Percentiles rank a stretch among this genome's conserved stretches.
Evolutionary conservation across 2,329 filamentous ascomycete species (phyloP).

Genomic region (Apiospora aurea): DNA sequence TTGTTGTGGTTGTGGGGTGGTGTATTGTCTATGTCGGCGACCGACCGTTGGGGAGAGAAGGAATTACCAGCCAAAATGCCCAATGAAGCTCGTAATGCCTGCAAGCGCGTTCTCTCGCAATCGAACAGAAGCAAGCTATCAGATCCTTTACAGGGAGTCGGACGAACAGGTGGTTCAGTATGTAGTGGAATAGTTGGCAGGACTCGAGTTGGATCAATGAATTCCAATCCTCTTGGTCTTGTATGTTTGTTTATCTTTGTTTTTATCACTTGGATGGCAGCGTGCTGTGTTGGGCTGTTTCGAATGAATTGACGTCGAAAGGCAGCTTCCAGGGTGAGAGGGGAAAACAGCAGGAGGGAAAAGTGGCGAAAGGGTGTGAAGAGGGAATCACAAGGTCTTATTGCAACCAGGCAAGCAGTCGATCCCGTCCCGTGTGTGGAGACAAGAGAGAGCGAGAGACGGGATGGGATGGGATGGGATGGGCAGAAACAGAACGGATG

Average conservation of each 20-base stretch:
- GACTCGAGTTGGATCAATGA: slow-evolving; percentile 11
- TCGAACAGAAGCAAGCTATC: slow-evolving; percentile 27
- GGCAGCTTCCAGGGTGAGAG: slow-evolving; percentile 27
- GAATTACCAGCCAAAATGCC: slow-evolving; percentile 7
- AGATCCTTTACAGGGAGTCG: slow-evolving; percentile 7
- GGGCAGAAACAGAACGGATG: neutral
- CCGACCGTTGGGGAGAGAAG: neutral
- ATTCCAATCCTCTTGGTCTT: neutral
- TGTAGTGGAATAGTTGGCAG: neutral
- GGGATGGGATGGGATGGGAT: neutral
- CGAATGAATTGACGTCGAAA: slow-evolving; percentile 25
- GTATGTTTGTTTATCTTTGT: slow-evolving; percentile 19
- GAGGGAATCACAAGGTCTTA: slow-evolving; percentile 43
- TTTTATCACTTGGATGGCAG: slow-evolving; percentile 15
- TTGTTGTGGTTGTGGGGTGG: slow-evolving; percentile 17
- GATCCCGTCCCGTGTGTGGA: slow-evolving; percentile 22
- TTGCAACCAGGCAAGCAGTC: slow-evolving; percentile 34
- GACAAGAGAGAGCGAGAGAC: slow-evolving; percentile 10
- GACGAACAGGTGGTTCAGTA: neutral
- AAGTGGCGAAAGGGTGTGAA: slow-evolving; percentile 40
- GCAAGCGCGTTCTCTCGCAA: slow-evolving; percentile 11
- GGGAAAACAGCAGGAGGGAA: slow-evolving; percentile 36
- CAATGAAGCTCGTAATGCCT: slow-evolving; percentile 25
- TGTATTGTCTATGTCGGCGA: slow-evolving; percentile 6
- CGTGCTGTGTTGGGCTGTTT: slow-evolving; percentile 17